phyloP scores from a whole-genome alignment of 2,329 filamentous ascomycete genomes.

The Meredithiella fracta region DNA sequence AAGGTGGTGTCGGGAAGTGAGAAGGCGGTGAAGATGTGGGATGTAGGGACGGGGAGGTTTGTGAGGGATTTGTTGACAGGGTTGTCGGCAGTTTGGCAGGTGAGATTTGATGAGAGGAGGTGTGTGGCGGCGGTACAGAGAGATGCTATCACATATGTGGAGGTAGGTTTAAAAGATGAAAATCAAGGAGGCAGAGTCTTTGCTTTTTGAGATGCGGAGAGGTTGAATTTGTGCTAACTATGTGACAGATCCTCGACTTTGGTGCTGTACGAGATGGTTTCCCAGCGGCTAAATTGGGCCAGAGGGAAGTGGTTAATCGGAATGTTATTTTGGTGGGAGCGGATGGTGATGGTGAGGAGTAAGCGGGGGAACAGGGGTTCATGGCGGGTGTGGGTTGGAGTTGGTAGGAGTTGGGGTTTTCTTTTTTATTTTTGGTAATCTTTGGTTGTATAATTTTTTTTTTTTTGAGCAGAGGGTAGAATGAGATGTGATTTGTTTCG shows the following conservation, averaged over 20 bases:
- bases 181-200: background rate
- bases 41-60: conserved; percentile 80
- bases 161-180: conserved; percentile 42
- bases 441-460: no score
- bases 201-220: conserved; percentile 8
- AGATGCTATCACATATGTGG: conserved; percentile 82
- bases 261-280: conserved; percentile 82
- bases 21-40: conserved; percentile 96
- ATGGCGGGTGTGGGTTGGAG: no score
- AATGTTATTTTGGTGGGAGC: conserved; percentile 14
- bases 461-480: no score
- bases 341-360: no score
- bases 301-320: conserved; percentile 53
- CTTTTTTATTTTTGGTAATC: no score
- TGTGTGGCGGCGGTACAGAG: conserved; percentile 95
- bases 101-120: conserved; percentile 87
- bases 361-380: no score
- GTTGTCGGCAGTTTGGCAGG: conserved; percentile 95
- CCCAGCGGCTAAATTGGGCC: conserved; percentile 58
- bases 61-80: conserved; percentile 86
- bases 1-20: conserved; percentile 96
- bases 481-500: no score
- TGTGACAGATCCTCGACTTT: conserved; percentile 80
- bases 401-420: no score
- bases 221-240: conserved; percentile 21